A percentile compares a stretch with the other conserved stretches of the same genome.
phyloP scores from a whole-genome alignment of 1,284 basidiomycete genomes.

The Flammula alnicola region DNA sequence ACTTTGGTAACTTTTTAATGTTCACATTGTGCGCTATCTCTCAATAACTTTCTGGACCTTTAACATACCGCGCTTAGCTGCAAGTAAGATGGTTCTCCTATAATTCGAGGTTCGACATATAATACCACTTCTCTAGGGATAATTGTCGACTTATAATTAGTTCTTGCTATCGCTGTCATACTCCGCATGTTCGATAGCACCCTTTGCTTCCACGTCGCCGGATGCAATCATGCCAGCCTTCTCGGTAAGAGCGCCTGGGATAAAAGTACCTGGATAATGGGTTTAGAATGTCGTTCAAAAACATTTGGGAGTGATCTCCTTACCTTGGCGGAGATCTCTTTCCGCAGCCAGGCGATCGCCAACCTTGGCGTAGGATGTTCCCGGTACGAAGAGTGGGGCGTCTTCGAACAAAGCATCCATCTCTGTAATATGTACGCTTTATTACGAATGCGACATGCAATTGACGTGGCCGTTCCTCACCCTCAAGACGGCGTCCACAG shows the following conservation, averaged over 20 bases:
- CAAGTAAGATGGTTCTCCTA: too few species aligned
- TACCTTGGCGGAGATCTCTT: conserved; percentile 48
- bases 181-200: too few species aligned
- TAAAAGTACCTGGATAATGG: conserved; percentile 30
- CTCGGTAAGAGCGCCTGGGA: conserved; percentile 35
- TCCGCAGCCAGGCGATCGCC: conserved; percentile 47
- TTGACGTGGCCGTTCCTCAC: conserved; percentile 29
- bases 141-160: too few species aligned
- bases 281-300: background rate
- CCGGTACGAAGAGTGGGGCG: conserved; percentile 53
- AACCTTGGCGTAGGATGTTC: conserved; percentile 43
- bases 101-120: too few species aligned
- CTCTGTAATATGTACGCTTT: conserved; percentile 37
- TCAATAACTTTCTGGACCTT: too few species aligned
- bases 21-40: too few species aligned
- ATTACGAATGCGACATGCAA: too few species aligned
- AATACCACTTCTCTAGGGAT: too few species aligned
- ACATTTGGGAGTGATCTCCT: background rate
- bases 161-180: too few species aligned
- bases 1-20: too few species aligned
- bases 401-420: conserved; percentile 60
- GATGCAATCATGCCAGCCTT: conserved; percentile 13
- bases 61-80: too few species aligned
- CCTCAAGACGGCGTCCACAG: conserved; percentile 51
- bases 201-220: too few species aligned